A percentile compares a stretch with the other conserved stretches of the same genome.
These are phyloP conservation scores for Chaetomiaceae sp. DNA, from an alignment of 2,329 filamentous ascomycete species.

Conservation along the genomic window DNA sequence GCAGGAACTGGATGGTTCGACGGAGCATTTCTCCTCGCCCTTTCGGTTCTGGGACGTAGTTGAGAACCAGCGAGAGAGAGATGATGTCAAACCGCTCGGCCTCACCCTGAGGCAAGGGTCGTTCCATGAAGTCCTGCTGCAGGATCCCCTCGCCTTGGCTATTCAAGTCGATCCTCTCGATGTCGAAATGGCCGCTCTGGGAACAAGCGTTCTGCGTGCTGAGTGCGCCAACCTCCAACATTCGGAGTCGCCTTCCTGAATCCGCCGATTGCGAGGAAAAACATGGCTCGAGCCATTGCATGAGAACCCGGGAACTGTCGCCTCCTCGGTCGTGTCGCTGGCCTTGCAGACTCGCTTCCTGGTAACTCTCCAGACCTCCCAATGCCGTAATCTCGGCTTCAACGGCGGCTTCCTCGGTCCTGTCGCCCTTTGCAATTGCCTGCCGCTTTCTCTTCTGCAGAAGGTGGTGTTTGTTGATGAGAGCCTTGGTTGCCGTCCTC, in stretches of 20 bases:
- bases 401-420: conserved; percentile 41
- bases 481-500: conserved; percentile 56
- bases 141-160: conserved; percentile 76
- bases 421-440: conserved; percentile 51
- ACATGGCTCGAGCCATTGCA: conserved; percentile 54
- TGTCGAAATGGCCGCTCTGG: conserved; percentile 61
- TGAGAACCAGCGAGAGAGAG: conserved; percentile 86
- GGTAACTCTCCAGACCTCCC: conserved; percentile 60
- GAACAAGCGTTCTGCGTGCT: conserved; percentile 83
- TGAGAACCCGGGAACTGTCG: conserved; percentile 59
- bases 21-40: conserved; percentile 80
- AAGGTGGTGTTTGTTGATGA: conserved; percentile 63
- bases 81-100: conserved; percentile 78
- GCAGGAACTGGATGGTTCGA: conserved; percentile 68
- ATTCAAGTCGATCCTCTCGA: conserved; percentile 84
- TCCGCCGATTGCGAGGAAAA: conserved; percentile 21
- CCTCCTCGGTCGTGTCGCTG: conserved; percentile 62
- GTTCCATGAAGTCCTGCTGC: conserved; percentile 91
- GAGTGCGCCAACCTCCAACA: conserved; percentile 87
- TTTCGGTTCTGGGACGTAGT: conserved; percentile 78
- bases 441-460: conserved; percentile 58
- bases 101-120: conserved; percentile 62
- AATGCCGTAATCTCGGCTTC: conserved; percentile 50
- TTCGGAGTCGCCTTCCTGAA: conserved; percentile 41
- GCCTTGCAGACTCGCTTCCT: conserved; percentile 63